Conservation (phyloP, 108 stramenopile genomes). For the Chaetoceros tenuissimus region DNA sequence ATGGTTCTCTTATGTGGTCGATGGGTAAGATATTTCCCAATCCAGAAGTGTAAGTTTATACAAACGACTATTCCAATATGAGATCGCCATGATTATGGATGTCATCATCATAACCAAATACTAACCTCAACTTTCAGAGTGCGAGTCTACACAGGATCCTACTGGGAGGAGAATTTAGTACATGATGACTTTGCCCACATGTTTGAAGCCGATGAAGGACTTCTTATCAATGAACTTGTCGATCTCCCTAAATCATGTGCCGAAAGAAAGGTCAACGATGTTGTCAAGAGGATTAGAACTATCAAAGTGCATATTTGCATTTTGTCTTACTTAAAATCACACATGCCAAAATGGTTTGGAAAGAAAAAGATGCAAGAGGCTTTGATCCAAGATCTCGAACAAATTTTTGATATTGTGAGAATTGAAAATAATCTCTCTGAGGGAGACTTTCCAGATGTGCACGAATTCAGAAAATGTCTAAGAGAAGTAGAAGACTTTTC, state of each 20-base stretch:
- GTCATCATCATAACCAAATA: too few species aligned
- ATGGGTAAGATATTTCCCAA: slow-evolving; percentile 72
- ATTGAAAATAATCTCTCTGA: slow-evolving; percentile 36
- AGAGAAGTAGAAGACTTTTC: slow-evolving; percentile 25
- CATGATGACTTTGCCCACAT: slow-evolving; percentile 39
- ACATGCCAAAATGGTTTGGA: slow-evolving; percentile 54
- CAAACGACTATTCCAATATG: too few species aligned
- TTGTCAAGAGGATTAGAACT: slow-evolving; percentile 58
- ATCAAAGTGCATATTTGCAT: slow-evolving; percentile 52
- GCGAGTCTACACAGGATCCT: slow-evolving; percentile 67
- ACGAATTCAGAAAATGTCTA: slow-evolving; percentile 29
- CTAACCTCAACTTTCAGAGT: too few species aligned
- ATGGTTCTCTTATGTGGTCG: slow-evolving; percentile 90
- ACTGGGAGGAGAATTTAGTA: slow-evolving; percentile 63
- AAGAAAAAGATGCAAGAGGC: slow-evolving; percentile 29
- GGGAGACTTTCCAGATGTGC: slow-evolving; percentile 56
- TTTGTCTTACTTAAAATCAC: slow-evolving; percentile 18
- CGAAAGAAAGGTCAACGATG: slow-evolving; percentile 71
- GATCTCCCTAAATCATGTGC: slow-evolving; percentile 45
- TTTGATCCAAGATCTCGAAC: slow-evolving; percentile 33
- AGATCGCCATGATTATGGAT: too few species aligned
- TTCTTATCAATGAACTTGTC: slow-evolving; percentile 57
- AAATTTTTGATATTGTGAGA: slow-evolving; percentile 47
- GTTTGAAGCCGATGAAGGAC: slow-evolving; percentile 67
- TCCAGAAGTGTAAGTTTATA: too few species aligned